phyloP scores from a whole-genome alignment of 257 asterid genomes.

The Phtheirospermum japonicum region DNA sequence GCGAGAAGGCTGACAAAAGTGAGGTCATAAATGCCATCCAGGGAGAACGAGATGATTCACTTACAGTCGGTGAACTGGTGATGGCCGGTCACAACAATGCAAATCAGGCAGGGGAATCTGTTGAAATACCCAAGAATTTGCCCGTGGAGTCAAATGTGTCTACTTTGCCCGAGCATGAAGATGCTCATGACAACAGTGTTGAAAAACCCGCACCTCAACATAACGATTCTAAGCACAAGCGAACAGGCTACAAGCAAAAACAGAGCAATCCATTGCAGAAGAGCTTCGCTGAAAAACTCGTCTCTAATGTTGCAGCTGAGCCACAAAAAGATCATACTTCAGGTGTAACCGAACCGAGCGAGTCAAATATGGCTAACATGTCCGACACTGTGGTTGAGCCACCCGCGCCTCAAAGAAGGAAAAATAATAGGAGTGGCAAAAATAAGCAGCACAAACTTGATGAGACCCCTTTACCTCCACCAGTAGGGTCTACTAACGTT shows the following conservation, averaged over 20 bases:
- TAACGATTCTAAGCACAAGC: slow-evolving; percentile 55
- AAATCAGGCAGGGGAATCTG: slow-evolving; percentile 36
- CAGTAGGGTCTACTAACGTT: slow-evolving; percentile 29
- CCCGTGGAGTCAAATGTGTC: slow-evolving; percentile 37
- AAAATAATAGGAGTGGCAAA: slow-evolving; percentile 48
- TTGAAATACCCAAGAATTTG: slow-evolving; percentile 31
- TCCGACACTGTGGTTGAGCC: slow-evolving; percentile 39
- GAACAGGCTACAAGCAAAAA: slow-evolving; percentile 55
- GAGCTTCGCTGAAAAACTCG: slow-evolving; percentile 40
- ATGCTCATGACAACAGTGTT: slow-evolving; percentile 32
- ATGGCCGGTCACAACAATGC: slow-evolving; percentile 30
- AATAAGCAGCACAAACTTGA: slow-evolving; percentile 60
- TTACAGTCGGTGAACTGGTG: slow-evolving; percentile 33
- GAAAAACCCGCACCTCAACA: slow-evolving; percentile 33
- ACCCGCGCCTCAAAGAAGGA: slow-evolving; percentile 54
- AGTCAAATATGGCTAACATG: slow-evolving; percentile 35
- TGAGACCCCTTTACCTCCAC: slow-evolving; percentile 38
- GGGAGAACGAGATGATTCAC: slow-evolving; percentile 38
- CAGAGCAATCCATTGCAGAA: slow-evolving; percentile 41
- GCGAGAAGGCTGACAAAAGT: slow-evolving; percentile 39
- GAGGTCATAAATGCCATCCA: slow-evolving; percentile 22
- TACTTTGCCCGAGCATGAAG: slow-evolving; percentile 38
- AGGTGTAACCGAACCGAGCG: slow-evolving; percentile 38
- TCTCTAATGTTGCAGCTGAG: slow-evolving; percentile 18
- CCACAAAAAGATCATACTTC: slow-evolving; percentile 18